Conservation (phyloP, 257 asterid genomes). For the Cordia subcordata region DNA sequence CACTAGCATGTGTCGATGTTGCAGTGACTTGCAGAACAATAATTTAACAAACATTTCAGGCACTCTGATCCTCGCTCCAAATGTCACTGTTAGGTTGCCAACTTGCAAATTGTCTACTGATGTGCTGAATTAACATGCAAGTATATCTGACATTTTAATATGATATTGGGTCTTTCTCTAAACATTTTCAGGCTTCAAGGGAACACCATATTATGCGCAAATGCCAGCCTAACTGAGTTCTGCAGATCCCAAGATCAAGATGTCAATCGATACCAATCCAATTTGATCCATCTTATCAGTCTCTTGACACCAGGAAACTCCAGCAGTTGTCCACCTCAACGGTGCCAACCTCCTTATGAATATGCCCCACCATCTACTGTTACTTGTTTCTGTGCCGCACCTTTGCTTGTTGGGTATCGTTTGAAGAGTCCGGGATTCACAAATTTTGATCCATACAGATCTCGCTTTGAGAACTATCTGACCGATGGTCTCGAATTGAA, state of each 20-base stretch:
- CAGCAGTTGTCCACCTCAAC: constrained; percentile 33
- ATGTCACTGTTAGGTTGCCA: constrained; percentile 73
- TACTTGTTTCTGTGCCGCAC: constrained; percentile 74
- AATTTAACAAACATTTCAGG: constrained; percentile 56
- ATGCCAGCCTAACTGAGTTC: constrained; percentile 19
- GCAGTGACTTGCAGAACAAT: constrained; percentile 80
- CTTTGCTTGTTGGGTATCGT: constrained; percentile 75
- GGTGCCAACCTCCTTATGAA: constrained; percentile 60
- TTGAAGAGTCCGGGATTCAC: constrained; percentile 89
- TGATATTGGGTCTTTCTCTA: not conserved
- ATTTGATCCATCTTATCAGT: not conserved
- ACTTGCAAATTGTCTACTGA: constrained; percentile 8
- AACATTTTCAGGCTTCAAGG: constrained; percentile 64
- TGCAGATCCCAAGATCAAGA: constrained; percentile 54
- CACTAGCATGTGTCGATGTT: constrained; percentile 12
- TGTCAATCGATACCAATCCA: constrained; percentile 6
- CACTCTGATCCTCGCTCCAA: constrained; percentile 31
- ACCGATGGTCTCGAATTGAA: constrained; percentile 52
- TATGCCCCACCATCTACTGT: constrained; percentile 51
- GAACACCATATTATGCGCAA: constrained; percentile 63
- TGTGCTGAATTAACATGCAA: not conserved
- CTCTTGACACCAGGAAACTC: constrained; percentile 19
- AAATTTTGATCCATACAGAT: constrained; percentile 54
- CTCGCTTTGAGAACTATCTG: constrained; percentile 48
- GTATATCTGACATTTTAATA: not conserved